Percentiles rank a stretch among this genome's conserved stretches.
Conservation (phyloP, 1,284 basidiomycete genomes). For the Cystobasidium sp. region DNA sequence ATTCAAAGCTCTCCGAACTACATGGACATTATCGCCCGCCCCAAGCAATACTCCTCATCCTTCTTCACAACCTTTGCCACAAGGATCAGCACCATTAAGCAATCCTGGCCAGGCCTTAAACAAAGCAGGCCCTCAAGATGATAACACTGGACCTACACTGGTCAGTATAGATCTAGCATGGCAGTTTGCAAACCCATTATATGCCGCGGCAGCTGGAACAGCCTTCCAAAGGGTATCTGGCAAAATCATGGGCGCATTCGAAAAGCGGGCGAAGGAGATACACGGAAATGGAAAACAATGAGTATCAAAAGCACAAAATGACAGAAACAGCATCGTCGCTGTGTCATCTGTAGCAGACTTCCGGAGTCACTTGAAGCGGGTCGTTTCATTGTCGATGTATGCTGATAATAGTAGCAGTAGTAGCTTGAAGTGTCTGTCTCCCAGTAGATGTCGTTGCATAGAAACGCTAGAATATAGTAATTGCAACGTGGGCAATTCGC, state of each 20-base stretch:
- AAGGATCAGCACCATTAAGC: slow-evolving; percentile 13
- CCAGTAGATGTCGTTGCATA: too few relatives aligned
- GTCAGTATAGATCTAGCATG: slow-evolving; percentile 66
- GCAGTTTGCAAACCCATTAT: slow-evolving; percentile 82
- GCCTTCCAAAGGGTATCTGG: slow-evolving; percentile 86
- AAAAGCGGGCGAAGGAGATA: slow-evolving; percentile 70
- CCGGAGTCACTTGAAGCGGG: too few relatives aligned
- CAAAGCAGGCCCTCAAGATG: slow-evolving; percentile 46
- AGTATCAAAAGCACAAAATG: not conserved
- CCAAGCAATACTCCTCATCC: slow-evolving; percentile 25
- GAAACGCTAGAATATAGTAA: too few relatives aligned
- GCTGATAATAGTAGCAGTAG: too few relatives aligned
- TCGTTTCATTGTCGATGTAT: too few relatives aligned
- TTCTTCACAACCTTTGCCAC: slow-evolving; percentile 4
- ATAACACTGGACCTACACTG: slow-evolving; percentile 18
- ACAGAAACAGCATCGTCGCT: not conserved
- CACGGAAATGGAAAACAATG: slow-evolving; percentile 21
- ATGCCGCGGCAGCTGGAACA: slow-evolving; percentile 76
- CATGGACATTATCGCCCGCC: slow-evolving; percentile 60
- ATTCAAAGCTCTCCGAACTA: slow-evolving; percentile 81
- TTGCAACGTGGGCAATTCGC: too few relatives aligned
- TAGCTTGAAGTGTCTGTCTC: too few relatives aligned
- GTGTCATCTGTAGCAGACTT: not conserved
- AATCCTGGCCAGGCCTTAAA: slow-evolving; percentile 8
- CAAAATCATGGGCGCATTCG: slow-evolving; percentile 90